Evolutionary conservation across 2,329 filamentous ascomycete genomes (phyloP), one percentile per base, ranked within the genome.

Genomic region (Aureobasidium sp.): DNA sequence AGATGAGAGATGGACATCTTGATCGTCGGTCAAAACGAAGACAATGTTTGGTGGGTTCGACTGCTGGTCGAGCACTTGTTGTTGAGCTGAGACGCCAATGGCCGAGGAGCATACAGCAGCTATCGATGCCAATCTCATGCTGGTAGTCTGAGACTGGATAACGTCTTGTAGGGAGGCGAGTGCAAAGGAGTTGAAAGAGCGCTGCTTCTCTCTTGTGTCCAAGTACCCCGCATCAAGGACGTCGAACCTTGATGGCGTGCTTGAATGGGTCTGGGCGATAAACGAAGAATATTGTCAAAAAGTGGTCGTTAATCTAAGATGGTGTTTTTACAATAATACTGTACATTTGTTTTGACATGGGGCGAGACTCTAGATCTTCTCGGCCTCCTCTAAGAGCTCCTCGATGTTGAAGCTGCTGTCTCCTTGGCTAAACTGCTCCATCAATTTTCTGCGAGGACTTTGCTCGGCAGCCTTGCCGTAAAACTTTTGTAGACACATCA

Each of bases 401-500:
- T 97, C 89, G 7, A 99, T 82, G 67, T 84, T 90, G 72, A 99
- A 99, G 58, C 80, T 80, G 62, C 78, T 77, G 75, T 96, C 91
- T 0, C 93, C 94, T 24, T 78, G 80, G 0, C 83, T 87, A 74
- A 99, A 99, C 81, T 87, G 87, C 73, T 91, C 85, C 71, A 97
- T 74, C 71, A 99, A 72, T 74, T 82, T 82, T 70, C 81, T 84
- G 76, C 89, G 86, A 66, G n/a, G 77, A 73, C 66, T 78, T 61
- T 71, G 74, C 68, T 80, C 84, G 78, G 65, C 84, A 84, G 19
- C 87, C 85, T 73, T 77, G 63, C 75, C 82, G 71, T 99, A 99
- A 75, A 99, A 99, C 71, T 91, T 86, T 79, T 99, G 94, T 77
- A 99, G 77, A 68, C 91, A 94, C 85, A 97, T 89, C 54, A 96